A percentile compares a stretch with the other conserved stretches of the same genome.
Conservation (phyloP, 148 eudicot species). For the Agrostemma githago region DNA sequence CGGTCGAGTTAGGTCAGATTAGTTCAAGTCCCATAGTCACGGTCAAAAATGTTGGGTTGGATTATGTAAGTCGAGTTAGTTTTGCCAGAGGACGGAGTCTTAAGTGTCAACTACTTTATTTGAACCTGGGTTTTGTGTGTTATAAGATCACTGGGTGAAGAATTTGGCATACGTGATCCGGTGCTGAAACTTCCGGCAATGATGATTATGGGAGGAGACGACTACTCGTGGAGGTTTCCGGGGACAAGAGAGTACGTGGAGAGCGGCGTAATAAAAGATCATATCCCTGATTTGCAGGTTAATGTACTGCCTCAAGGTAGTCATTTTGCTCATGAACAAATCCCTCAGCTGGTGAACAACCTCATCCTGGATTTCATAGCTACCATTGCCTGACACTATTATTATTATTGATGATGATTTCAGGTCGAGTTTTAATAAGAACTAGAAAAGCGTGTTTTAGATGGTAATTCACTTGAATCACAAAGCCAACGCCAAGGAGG, state of each 20-base stretch:
- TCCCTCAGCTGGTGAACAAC: conserved; percentile 41
- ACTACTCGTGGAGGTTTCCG: conserved; percentile 37
- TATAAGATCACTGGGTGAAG: conserved; percentile 23
- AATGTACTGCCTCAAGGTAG: conserved; percentile 42
- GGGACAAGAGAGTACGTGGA: conserved; percentile 35
- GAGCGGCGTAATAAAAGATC: conserved; percentile 24
- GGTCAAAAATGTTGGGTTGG: no score
- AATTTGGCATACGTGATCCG: conserved; percentile 24
- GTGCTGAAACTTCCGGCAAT: conserved; percentile 23
- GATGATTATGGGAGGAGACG: conserved; percentile 26
- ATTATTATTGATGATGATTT: not conserved
- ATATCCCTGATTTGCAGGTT: conserved; percentile 30
- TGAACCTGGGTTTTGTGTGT: not conserved
- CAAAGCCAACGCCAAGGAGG: no score
- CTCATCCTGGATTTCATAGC: conserved; percentile 29
- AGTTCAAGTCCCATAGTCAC: no score
- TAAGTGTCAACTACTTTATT: not conserved
- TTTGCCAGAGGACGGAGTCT: not conserved
- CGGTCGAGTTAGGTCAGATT: no score
- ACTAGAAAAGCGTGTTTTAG: no score
- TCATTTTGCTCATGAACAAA: conserved; percentile 51
- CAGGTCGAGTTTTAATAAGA: not conserved
- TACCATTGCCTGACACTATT: not conserved
- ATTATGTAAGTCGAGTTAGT: no score
- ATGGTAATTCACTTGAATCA: no score